phyloP scores from a whole-genome alignment of 2,329 filamentous ascomycete genomes.

The Penicillium sp. region DNA sequence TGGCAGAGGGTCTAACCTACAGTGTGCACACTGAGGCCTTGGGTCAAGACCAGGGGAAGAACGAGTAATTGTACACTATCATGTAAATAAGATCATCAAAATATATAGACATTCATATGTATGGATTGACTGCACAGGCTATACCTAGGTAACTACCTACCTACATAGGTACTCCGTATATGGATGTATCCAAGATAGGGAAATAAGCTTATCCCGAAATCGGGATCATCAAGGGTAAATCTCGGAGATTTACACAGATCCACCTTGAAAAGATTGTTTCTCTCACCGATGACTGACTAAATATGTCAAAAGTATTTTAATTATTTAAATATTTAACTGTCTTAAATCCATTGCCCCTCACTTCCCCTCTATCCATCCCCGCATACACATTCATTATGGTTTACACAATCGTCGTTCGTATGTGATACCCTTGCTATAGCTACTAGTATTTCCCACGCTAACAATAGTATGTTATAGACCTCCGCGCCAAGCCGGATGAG shows the following conservation, averaged over 20 bases:
- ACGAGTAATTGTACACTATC: conserved; percentile 23
- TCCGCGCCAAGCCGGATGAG: conserved; percentile 67
- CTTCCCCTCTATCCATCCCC: conserved; percentile 3
- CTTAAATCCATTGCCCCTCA: conserved; percentile 10
- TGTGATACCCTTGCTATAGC: conserved; percentile 5
- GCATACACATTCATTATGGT: conserved; percentile 24
- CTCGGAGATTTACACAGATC: conserved; percentile 19
- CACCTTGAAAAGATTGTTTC: conserved; percentile 3
- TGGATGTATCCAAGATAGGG: not conserved
- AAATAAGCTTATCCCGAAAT: conserved; percentile 4
- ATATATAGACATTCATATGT: conserved; percentile 14
- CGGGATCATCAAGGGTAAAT: conserved; percentile 18
- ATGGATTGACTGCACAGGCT: not conserved
- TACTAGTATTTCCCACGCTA: not conserved
- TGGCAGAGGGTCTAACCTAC: conserved; percentile 58
- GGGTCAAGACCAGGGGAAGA: conserved; percentile 17
- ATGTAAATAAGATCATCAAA: conserved; percentile 26
- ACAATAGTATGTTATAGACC: conserved; percentile 28
- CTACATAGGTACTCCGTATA: too few relatives aligned
- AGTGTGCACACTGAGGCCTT: conserved; percentile 33
- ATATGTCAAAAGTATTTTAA: not conserved
- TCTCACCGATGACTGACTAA: conserved; percentile 17
- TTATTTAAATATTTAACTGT: not conserved
- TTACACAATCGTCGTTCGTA: conserved; percentile 35
- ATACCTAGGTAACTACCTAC: too few relatives aligned